These are phyloP conservation scores for Diutina sp. DNA, from an alignment of 1,139 yeast genomes.

Conservation along the genomic window DNA sequence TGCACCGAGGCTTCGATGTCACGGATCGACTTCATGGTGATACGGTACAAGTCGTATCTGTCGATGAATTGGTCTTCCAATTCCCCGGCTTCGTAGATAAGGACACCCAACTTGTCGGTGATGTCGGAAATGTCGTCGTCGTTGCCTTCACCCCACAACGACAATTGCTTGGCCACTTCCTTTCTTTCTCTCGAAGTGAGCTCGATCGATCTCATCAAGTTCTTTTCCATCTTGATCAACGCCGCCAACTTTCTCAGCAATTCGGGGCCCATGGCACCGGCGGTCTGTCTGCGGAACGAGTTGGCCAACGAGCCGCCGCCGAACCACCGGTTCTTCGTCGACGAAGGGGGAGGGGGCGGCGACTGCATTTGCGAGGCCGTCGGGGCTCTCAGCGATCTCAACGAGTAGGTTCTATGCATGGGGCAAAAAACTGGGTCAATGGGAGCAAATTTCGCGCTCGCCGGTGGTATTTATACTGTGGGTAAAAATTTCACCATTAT, in stretches of 20 bases:
- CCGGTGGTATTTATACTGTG: neutral
- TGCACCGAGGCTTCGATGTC: constrained; percentile 96
- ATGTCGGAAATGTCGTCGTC: constrained; percentile 96
- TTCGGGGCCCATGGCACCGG: constrained; percentile 94
- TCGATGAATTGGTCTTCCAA: constrained; percentile 96
- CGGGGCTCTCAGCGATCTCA: constrained; percentile 92
- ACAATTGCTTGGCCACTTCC: constrained; percentile 91
- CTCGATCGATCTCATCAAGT: constrained; percentile 89
- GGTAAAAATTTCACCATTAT: neutral
- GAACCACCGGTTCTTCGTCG: constrained; percentile 77
- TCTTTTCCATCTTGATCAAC: constrained; percentile 92
- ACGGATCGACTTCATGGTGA: constrained; percentile 88
- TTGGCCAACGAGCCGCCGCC: constrained; percentile 82
- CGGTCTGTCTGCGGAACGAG: constrained; percentile 73
- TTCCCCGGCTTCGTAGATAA: constrained; percentile 93
- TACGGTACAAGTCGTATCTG: constrained; percentile 94
- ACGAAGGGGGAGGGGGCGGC: constrained; percentile 88
- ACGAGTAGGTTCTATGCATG: constrained; percentile 98
- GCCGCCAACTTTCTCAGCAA: constrained; percentile 81
- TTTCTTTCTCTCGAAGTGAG: constrained; percentile 90
- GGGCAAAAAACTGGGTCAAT: neutral
- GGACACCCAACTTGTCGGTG: constrained; percentile 93
- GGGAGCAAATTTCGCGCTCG: neutral
- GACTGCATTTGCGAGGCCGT: constrained; percentile 91
- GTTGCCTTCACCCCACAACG: constrained; percentile 95